phyloP scores from a whole-genome alignment of 73 alveolate genomes.

The Tetrahymena thermophila region DNA sequence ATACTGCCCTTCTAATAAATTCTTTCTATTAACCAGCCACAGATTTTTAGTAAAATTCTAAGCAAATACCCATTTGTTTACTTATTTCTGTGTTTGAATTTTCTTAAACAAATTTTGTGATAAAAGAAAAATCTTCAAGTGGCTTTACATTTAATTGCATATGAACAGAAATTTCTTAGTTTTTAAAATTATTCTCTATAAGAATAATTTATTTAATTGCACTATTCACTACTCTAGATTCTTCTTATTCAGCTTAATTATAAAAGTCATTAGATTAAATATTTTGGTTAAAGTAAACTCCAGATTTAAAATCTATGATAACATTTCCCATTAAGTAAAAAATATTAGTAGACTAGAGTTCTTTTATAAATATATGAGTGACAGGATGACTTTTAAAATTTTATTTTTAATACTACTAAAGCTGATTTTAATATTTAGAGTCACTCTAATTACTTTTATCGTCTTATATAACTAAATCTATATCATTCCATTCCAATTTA shows the following conservation, averaged over 20 bases:
- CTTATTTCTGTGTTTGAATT: not conserved
- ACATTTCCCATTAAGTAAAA: not conserved
- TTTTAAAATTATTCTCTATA: not conserved
- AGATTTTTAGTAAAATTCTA: not conserved
- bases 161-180: not conserved
- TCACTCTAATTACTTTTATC: not conserved
- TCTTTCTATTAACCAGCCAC: not conserved
- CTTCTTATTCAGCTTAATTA: not conserved
- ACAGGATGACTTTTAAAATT: not conserved
- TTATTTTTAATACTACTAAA: not conserved
- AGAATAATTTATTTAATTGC: not conserved
- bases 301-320: not conserved
- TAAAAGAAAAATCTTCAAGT: not conserved
- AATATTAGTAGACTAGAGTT: not conserved
- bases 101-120: not conserved
- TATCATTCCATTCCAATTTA: not conserved
- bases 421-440: not conserved
- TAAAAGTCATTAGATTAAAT: not conserved
- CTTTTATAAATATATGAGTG: not conserved
- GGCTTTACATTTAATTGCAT: not conserved
- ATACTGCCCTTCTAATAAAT: not conserved
- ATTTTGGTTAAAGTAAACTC: not conserved
- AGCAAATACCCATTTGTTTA: not conserved
- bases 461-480: not conserved
- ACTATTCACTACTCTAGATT: not conserved